phyloP scores from a whole-genome alignment of 805 yeast genomes.

The Yarrowia bubula region DNA sequence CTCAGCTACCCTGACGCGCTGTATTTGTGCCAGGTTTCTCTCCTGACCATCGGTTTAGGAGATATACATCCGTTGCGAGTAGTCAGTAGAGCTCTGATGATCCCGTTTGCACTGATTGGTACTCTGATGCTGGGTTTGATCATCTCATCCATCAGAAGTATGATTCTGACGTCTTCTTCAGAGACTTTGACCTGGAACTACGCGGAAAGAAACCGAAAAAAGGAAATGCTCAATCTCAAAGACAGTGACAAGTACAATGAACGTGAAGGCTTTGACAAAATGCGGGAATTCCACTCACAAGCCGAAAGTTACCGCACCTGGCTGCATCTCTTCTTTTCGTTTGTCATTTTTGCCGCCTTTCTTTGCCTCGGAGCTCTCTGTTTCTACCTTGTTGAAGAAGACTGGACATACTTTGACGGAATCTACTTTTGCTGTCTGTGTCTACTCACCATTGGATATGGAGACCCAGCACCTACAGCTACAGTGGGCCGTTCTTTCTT shows the following conservation, averaged over 20 bases:
- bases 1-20: conserved; percentile 61
- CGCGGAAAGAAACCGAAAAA: conserved; percentile 52
- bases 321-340: conserved; percentile 39
- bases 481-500: conserved; percentile 71
- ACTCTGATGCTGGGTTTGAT: conserved; percentile 71
- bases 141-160: conserved; percentile 64
- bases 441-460: conserved; percentile 81
- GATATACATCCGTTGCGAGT: conserved; percentile 58
- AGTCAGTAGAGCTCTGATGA: conserved; percentile 56
- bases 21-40: conserved; percentile 69
- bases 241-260: not conserved
- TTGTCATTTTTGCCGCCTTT: conserved; percentile 49
- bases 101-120: conserved; percentile 70
- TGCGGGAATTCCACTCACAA: conserved; percentile 51
- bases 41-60: conserved; percentile 82
- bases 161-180: conserved; percentile 56
- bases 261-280: conserved; percentile 53
- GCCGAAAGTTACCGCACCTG: conserved; percentile 36
- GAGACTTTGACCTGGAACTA: conserved; percentile 67
- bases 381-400: conserved; percentile 54
- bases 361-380: conserved; percentile 74
- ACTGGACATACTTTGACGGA: conserved; percentile 68
- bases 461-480: conserved; percentile 63
- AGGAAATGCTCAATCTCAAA: conserved; percentile 34
- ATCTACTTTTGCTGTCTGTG: conserved; percentile 78